Conservation (phyloP, 805 yeast species). For the Clavispora santaluciae region DNA sequence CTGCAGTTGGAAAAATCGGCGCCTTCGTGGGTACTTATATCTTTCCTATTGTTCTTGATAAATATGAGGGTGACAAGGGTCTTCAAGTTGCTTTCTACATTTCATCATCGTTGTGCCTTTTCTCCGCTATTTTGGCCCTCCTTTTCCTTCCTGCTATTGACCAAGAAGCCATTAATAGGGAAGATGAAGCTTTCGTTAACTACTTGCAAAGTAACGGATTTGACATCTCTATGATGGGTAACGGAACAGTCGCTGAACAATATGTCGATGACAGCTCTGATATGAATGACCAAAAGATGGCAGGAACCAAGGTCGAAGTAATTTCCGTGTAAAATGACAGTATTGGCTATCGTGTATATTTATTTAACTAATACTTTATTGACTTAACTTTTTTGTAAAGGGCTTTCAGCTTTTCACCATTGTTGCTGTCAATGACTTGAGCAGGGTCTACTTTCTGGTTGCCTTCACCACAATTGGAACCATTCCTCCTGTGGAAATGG, state of each 20-base stretch:
- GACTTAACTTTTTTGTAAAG: no score
- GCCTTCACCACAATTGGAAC: constrained; percentile 55
- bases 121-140: constrained; percentile 64
- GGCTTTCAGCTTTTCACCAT: no score
- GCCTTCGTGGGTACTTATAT: constrained; percentile 88
- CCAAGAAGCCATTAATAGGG: constrained; percentile 75
- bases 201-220: constrained; percentile 67
- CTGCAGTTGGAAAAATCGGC: constrained; percentile 88
- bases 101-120: constrained; percentile 69
- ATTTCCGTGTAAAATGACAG: neutral
- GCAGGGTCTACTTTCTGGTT: constrained; percentile 14
- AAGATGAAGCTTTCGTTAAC: constrained; percentile 66
- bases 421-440: neutral
- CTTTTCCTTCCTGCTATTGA: constrained; percentile 76
- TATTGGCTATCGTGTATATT: no score
- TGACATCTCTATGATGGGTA: constrained; percentile 59
- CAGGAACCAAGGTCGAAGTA: neutral
- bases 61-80: constrained; percentile 48
- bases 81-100: constrained; percentile 77
- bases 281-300: neutral
- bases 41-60: constrained; percentile 72
- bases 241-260: constrained; percentile 7
- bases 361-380: no score
- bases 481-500: constrained; percentile 63
- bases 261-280: neutral